A percentile compares a stretch with the other conserved stretches of the same genome.
These are phyloP conservation scores for Neurospora sp. DNA, from an alignment of 2,329 filamentous ascomycete genomes.

Conservation along the genomic window DNA sequence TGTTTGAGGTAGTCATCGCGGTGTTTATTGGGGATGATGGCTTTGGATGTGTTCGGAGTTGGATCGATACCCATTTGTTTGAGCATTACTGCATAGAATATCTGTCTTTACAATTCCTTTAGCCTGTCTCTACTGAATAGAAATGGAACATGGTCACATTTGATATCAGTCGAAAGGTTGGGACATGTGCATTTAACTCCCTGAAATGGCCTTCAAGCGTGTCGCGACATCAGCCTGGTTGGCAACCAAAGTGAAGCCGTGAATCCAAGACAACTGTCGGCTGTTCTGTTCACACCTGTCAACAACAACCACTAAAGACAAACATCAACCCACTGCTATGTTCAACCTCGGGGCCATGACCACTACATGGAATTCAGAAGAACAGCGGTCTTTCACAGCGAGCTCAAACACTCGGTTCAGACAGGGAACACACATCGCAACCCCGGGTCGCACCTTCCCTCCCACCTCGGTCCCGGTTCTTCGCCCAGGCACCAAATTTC, in stretches of 20 bases:
- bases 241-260: neutral
- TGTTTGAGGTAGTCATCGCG: neutral
- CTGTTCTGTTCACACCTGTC: neutral
- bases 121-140: neutral
- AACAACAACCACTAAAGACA: neutral
- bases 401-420: neutral
- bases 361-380: neutral
- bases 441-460: neutral
- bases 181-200: neutral
- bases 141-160: neutral
- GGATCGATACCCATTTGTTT: neutral
- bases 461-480: neutral
- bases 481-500: neutral
- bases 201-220: neutral
- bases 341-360: neutral
- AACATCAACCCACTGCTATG: neutral
- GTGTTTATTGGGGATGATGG: neutral
- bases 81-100: neutral
- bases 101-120: neutral
- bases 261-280: neutral
- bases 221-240: neutral
- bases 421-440: neutral
- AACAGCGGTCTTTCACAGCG: neutral
- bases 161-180: neutral
- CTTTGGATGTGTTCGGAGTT: neutral